phyloP scores from a whole-genome alignment of 495 filamentous ascomycete species.

The Lophium mytilinum region DNA sequence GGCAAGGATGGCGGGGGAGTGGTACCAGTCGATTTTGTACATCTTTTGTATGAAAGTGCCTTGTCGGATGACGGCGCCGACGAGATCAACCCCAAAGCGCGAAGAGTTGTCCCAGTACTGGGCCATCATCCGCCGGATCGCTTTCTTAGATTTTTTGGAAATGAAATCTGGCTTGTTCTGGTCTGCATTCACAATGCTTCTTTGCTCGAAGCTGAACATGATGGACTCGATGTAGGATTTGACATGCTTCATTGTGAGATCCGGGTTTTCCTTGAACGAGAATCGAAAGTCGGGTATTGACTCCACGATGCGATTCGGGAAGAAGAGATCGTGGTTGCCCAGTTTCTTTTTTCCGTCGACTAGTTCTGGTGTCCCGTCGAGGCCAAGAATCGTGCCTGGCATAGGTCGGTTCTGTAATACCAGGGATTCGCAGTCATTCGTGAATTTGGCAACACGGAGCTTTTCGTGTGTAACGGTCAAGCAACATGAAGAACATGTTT shows the following conservation, averaged over 20 bases:
- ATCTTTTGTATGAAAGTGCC: constrained; percentile 77
- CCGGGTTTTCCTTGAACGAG: neutral
- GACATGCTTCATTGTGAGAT: constrained; percentile 3
- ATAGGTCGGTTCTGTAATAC: neutral
- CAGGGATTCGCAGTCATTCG: constrained; percentile 1
- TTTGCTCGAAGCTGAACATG: neutral
- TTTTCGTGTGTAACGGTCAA: constrained; percentile 15
- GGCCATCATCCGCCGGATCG: constrained; percentile 66
- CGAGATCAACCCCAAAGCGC: constrained; percentile 64
- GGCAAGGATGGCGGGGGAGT: constrained; percentile 50
- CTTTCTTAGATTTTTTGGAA: constrained; percentile 36
- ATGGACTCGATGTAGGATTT: neutral
- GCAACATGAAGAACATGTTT: constrained; percentile 1
- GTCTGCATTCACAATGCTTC: constrained; percentile 3
- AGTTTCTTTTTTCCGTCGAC: constrained; percentile 3
- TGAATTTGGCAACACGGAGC: constrained; percentile 14
- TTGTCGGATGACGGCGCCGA: constrained; percentile 73
- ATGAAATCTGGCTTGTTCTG: constrained; percentile 12
- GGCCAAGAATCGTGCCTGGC: constrained; percentile 14
- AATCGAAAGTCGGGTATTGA: neutral
- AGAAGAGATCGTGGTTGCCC: constrained; percentile 37
- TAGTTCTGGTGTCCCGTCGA: constrained; percentile 1
- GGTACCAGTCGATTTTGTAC: constrained; percentile 68
- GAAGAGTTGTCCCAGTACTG: constrained; percentile 72
- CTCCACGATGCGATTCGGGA: constrained; percentile 54